These are phyloP conservation scores for Eucalyptus leucophloia DNA, from an alignment of 345 rosid species.

Conservation along the genomic window DNA sequence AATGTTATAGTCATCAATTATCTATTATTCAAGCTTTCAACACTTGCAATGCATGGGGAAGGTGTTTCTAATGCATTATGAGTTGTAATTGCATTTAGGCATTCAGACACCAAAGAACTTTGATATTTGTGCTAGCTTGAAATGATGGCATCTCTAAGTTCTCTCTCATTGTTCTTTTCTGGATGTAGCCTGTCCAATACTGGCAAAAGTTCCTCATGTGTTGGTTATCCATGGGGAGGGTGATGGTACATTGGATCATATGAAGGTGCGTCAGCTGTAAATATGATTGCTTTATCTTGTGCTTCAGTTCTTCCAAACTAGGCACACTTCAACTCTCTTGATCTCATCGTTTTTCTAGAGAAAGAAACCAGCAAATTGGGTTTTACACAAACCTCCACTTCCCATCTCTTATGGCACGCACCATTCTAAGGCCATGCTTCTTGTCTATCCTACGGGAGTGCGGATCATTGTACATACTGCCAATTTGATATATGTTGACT, in stretches of 20 bases:
- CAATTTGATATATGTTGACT: constrained; percentile 78
- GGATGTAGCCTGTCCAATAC: constrained; percentile 64
- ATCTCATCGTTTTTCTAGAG: constrained; percentile 25
- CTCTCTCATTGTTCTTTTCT: background rate
- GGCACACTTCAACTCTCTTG: background rate
- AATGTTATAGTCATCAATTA: background rate
- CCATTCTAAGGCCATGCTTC: constrained; percentile 92
- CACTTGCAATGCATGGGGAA: background rate
- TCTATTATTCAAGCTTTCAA: background rate
- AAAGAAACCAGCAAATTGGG: constrained; percentile 75
- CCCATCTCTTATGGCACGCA: constrained; percentile 91
- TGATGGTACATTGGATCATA: constrained; percentile 54
- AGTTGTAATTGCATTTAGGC: background rate
- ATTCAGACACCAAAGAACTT: background rate
- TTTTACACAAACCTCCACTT: constrained; percentile 77
- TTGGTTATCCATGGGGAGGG: constrained; percentile 90
- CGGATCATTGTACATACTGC: constrained; percentile 89
- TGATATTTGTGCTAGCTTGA: background rate
- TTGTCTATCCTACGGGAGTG: constrained; percentile 72
- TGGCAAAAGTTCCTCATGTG: constrained; percentile 58
- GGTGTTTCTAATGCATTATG: background rate
- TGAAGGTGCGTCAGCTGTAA: constrained; percentile 49
- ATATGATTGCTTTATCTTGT: background rate
- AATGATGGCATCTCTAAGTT: background rate
- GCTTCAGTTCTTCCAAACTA: background rate